Evolutionary conservation across 768 basidiomycete species (phyloP), one percentile per base, ranked within the genome.

Genomic region (Piloderma croceum): DNA sequence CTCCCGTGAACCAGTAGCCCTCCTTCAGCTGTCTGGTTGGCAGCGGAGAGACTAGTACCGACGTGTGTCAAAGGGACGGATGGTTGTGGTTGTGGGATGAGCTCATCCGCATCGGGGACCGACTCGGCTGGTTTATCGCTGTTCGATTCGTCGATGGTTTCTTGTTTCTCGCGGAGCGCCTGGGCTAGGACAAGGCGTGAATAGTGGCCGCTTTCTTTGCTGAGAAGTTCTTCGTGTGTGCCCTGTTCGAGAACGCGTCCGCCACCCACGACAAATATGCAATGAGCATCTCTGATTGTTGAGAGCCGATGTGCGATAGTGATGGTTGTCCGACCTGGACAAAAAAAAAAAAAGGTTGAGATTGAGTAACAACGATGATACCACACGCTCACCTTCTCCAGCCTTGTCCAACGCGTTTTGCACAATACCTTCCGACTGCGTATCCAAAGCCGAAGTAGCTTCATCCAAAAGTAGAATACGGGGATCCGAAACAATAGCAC

Each of bases 341-440:
- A 38, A n/a, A n/a, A n/a, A n/a, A n/a, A 31, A 31, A 31, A 10
- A 31, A 31, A 15, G 10, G 15, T 35, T 9, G 34, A 13, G 9
- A 35, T 35, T 18, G 4, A 12, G 2, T 12, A 25, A 13, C 10
- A 18, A n/a, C n/a, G n/a, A n/a, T n/a, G n/a, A n/a, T n/a, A n/a
- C n/a, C n/a, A n/a, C n/a, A n/a, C n/a, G n/a, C n/a, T n/a, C 35
- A 22, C 70, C 70, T 23, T 51, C 51, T 5, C 69, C 58, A 4
- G 73, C 73, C 52, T 72, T 73, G 57, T 76, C 71, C 11, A 76
- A 54, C 19, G 74, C 74, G 45, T 73, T 65, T 51, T 76, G 74
- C 2, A 76, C 74, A 38, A 76, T 60, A 17, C 69, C 73, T 41
- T 73, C 74, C 3, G 68, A 69, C 40, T 69, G 65, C 1, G 73